Evolutionary conservation across 176 grass and related monocot species (phyloP).

Genomic region (Phoenix roebelenii): DNA sequence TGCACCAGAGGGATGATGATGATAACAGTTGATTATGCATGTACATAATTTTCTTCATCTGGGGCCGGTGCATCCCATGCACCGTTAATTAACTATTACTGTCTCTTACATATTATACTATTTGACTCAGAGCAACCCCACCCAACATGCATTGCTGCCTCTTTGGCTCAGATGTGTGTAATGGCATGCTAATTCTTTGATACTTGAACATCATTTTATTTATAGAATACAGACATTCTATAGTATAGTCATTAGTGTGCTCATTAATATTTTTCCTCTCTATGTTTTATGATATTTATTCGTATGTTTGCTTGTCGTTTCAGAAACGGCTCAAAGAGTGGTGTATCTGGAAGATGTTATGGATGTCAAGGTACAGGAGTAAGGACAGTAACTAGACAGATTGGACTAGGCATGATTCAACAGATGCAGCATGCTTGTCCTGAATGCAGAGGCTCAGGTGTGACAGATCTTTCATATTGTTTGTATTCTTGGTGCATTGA

Average conservation of each 20-base stretch:
- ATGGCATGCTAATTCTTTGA: no score
- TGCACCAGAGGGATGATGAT: no score
- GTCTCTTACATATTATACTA: no score
- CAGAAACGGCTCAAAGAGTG: constrained; percentile 91
- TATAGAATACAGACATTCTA: no score
- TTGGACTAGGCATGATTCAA: constrained; percentile 95
- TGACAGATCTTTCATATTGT: not conserved
- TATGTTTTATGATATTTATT: constrained; percentile 11
- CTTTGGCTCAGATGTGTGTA: no score
- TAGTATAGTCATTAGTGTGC: not conserved
- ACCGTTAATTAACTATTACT: no score
- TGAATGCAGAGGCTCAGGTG: constrained; percentile 87
- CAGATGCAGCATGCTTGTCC: constrained; percentile 80
- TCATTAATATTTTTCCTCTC: constrained; percentile 15
- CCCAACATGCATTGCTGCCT: no score
- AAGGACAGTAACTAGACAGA: constrained; percentile 72
- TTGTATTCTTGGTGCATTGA: not conserved
- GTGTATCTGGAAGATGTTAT: constrained; percentile 57
- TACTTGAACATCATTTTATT: no score
- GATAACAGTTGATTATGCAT: no score
- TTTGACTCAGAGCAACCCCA: no score
- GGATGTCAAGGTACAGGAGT: constrained; percentile 71
- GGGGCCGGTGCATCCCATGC: no score
- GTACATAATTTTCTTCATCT: no score
- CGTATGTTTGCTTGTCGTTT: not conserved